These are phyloP conservation scores for Talaromyces marneffei DNA, from an alignment of 2,329 filamentous ascomycete genomes.

Conservation along the genomic window DNA sequence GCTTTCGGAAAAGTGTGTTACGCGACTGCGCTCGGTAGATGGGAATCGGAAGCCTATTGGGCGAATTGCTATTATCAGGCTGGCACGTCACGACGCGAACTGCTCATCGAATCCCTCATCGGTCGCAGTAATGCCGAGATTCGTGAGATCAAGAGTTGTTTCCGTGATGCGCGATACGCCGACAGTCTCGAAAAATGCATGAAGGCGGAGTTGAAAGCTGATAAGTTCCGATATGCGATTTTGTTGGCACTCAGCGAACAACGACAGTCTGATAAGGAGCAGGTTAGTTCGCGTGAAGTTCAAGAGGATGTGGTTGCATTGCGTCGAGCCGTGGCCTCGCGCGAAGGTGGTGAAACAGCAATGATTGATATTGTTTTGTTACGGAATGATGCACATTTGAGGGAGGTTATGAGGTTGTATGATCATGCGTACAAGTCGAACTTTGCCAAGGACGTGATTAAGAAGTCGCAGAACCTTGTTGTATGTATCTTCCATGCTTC, in stretches of 20 bases:
- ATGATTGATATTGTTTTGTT: slow-evolving; percentile 82
- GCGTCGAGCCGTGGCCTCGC: slow-evolving; percentile 61
- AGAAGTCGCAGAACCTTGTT: slow-evolving; percentile 85
- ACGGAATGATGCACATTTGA: slow-evolving; percentile 73
- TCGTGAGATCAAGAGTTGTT: slow-evolving; percentile 75
- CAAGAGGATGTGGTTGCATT: slow-evolving; percentile 68
- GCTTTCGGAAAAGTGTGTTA: slow-evolving; percentile 84
- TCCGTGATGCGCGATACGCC: slow-evolving; percentile 84
- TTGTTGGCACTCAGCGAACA: slow-evolving; percentile 75
- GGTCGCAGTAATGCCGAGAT: slow-evolving; percentile 86
- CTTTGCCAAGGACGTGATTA: slow-evolving; percentile 80
- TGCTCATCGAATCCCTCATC: slow-evolving; percentile 90
- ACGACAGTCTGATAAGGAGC: slow-evolving; percentile 74
- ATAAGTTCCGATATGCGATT: slow-evolving; percentile 91
- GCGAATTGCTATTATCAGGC: slow-evolving; percentile 97
- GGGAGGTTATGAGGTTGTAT: slow-evolving; percentile 72
- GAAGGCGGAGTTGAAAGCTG: slow-evolving; percentile 85
- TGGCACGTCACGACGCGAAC: slow-evolving; percentile 73
- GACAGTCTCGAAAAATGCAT: slow-evolving; percentile 79
- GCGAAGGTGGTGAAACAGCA: slow-evolving; percentile 73
- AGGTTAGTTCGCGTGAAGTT: slow-evolving; percentile 56
- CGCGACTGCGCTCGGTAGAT: slow-evolving; percentile 77
- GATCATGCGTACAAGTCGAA: slow-evolving; percentile 68
- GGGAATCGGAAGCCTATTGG: slow-evolving; percentile 96
- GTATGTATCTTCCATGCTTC: slow-evolving; percentile 54